These are phyloP conservation scores for Trichophyton verrucosum DNA, from an alignment of 2,329 filamentous ascomycete species.

Conservation along the genomic window DNA sequence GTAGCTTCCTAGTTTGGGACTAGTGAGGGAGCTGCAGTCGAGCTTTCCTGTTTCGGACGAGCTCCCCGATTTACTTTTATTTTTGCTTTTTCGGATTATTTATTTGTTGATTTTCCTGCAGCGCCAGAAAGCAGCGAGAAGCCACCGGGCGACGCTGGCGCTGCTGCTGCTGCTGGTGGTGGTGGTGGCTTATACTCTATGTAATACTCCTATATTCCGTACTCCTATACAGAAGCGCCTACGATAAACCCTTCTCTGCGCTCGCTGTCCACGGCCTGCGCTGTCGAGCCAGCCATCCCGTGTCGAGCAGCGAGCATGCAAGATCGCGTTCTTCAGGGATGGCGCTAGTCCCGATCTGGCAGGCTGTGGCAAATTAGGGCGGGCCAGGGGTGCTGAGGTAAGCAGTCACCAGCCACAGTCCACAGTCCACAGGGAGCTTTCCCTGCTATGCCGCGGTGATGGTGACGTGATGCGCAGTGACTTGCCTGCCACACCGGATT, in stretches of 20 bases:
- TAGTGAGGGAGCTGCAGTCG: background rate
- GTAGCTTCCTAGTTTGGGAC: slow-evolving; percentile 1
- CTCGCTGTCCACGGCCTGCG: too few relatives aligned
- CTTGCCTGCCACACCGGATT: background rate
- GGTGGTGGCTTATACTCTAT: too few relatives aligned
- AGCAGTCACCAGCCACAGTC: background rate
- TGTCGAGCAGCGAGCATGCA: background rate
- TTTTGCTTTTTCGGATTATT: background rate
- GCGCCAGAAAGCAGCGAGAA: too few relatives aligned
- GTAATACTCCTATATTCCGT: too few relatives aligned
- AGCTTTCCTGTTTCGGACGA: background rate
- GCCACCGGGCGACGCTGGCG: too few relatives aligned
- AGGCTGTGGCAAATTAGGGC: background rate
- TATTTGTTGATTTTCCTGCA: background rate
- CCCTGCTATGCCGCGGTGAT: background rate
- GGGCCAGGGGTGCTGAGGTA: background rate
- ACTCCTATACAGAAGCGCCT: too few relatives aligned
- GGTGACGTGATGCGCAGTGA: background rate
- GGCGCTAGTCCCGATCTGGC: background rate
- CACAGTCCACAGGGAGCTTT: background rate
- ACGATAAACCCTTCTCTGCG: too few relatives aligned
- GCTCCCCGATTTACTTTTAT: background rate
- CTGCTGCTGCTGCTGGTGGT: background rate
- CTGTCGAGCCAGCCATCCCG: background rate
- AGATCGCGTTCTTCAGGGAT: background rate